Conservation (phyloP, 495 filamentous ascomycete genomes). For the Aspergillus kassunensis region DNA sequence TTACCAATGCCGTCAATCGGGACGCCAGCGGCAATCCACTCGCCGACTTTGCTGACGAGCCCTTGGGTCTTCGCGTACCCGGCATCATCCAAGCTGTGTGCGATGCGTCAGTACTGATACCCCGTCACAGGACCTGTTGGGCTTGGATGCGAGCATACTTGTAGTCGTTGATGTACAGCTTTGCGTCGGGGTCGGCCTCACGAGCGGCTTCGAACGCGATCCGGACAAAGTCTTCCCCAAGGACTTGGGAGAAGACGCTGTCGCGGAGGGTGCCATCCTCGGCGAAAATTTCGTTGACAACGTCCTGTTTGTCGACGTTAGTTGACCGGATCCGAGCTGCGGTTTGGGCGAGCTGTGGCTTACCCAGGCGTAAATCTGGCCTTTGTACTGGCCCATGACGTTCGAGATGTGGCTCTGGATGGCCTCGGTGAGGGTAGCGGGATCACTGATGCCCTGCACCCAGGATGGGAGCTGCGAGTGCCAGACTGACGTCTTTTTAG, state of each 20-base stretch:
- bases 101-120: neutral
- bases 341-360: too few relatives aligned
- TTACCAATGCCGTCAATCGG: conserved; percentile 70
- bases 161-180: conserved; percentile 64
- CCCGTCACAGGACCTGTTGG: too few relatives aligned
- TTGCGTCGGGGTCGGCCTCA: conserved; percentile 51
- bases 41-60: conserved; percentile 60
- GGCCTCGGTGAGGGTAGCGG: conserved; percentile 36
- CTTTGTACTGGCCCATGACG: conserved; percentile 31
- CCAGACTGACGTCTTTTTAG: too few relatives aligned
- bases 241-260: conserved; percentile 51
- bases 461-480: conserved; percentile 53
- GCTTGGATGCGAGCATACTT: too few relatives aligned
- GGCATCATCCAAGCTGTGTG: conserved; percentile 32
- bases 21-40: conserved; percentile 60
- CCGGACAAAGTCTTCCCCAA: conserved; percentile 54
- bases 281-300: conserved; percentile 67
- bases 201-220: conserved; percentile 56
- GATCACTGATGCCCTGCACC: conserved; percentile 43
- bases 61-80: conserved; percentile 54
- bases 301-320: conserved; percentile 50
- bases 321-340: neutral
- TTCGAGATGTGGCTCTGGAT: conserved; percentile 30
- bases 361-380: conserved; percentile 49
- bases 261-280: conserved; percentile 59